phyloP scores from a whole-genome alignment of 192 early-diverging fungal genomes.

The Kickxella alabastrina region DNA sequence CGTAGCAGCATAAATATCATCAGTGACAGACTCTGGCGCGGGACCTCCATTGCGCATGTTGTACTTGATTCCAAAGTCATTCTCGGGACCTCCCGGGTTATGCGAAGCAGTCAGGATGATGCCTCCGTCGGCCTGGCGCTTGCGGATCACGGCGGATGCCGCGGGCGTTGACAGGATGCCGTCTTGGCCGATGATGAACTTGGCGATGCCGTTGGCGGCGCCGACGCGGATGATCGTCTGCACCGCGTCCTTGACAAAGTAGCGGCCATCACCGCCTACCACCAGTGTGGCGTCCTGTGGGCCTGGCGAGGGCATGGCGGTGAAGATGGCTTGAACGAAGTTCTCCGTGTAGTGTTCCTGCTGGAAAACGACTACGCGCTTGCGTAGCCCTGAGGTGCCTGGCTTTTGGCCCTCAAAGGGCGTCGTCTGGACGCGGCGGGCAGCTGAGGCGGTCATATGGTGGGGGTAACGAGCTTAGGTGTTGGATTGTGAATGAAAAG shows the following conservation, averaged over 20 bases:
- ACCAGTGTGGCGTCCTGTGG: conserved; percentile 78
- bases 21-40: conserved; percentile 91
- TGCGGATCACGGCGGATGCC: conserved; percentile 89
- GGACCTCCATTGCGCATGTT: conserved; percentile 96
- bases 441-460: too few relatives aligned
- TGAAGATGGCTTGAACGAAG: conserved; percentile 90
- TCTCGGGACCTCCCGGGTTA: conserved; percentile 96
- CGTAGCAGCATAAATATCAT: conserved; percentile 84
- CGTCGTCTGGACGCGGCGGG: too few relatives aligned
- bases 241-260: conserved; percentile 76
- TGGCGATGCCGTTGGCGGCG: conserved; percentile 79
- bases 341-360: conserved; percentile 94
- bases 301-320: conserved; percentile 72
- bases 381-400: conserved; percentile 93
- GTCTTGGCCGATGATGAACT: conserved; percentile 87
- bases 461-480: too few relatives aligned
- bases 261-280: conserved; percentile 96
- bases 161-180: conserved; percentile 95
- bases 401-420: conserved; percentile 94
- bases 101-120: conserved; percentile 98
- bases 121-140: conserved; percentile 83
- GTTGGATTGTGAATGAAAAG: too few relatives aligned
- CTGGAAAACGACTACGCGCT: conserved; percentile 93
- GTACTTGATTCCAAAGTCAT: conserved; percentile 99
- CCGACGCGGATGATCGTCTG: conserved; percentile 84